Evolutionary conservation across 2,329 filamentous ascomycete genomes (phyloP), one percentile per base, ranked within the genome.

Genomic region (Penicillium digitatum): DNA sequence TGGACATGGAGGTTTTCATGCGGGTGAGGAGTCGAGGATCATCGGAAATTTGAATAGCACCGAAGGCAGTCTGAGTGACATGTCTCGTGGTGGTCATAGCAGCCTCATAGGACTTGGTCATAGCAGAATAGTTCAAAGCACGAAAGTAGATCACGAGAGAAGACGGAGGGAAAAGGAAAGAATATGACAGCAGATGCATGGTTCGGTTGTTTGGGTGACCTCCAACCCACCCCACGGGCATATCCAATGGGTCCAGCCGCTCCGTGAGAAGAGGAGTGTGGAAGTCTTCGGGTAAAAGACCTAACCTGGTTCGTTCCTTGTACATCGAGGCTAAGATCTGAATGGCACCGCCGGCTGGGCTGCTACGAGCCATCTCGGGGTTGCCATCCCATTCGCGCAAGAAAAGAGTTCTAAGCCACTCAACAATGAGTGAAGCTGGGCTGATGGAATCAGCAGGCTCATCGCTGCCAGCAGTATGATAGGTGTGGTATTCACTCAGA

Each of bases 61-160:
- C 68, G 43, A 76, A 78, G 3, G 76, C 72, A 49, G 78, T 77
- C 55, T 78, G 74, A 2, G 71, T 73, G 18, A 78, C 72, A 56
- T 80, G 74, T 42, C 75, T 69, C 27, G 75, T 74, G 16, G 74
- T 75, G 3, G 75, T 75, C 65, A 77, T 74, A 0, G 88, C 85
- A 60, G 85, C 82, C 66, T 94, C 88, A 64, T 87, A 91, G 16
- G 87, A 83, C 55, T 86, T 83, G 62, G 87, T 89, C 93, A 97
- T 97, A 16, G 82, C 82, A 0, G 89, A 84, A 65, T 94, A 90
- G 68, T 96, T 96, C 66, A 96, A 86, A 4, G 90, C 84, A 18
- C 93, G 86, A 70, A 97, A 96, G 69, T 91, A 95, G 0, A 85
- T 85, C 3, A 95, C 87, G 3, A 95, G 76, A 1, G 84, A 84